Evolutionary conservation across 2,329 filamentous ascomycete genomes (phyloP).

Genomic region (Colletotrichum abscissum): DNA sequence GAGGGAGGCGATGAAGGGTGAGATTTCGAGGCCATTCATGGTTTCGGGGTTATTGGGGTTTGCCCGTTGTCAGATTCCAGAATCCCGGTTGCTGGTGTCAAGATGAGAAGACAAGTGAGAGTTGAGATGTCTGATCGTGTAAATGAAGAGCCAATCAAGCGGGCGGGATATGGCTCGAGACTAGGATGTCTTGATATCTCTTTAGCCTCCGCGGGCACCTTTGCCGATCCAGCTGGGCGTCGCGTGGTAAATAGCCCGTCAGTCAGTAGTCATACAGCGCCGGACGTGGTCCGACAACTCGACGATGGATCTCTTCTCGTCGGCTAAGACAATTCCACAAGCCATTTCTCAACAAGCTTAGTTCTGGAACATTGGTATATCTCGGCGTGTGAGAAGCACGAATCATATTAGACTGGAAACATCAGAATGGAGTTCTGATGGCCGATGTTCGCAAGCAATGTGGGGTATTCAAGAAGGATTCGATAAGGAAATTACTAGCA

Average conservation of each 20-base stretch:
- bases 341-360: not conserved
- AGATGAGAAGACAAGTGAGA: not conserved
- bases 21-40: conserved; percentile 46
- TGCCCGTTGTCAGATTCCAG: not conserved
- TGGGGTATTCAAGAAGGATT: conserved; percentile 3
- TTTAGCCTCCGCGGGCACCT: too few relatives aligned
- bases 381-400: not conserved
- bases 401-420: not conserved
- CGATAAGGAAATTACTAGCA: conserved; percentile 10
- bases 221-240: not conserved
- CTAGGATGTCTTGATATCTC: not conserved
- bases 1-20: conserved; percentile 68
- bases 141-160: not conserved
- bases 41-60: accelerated
- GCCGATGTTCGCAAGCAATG: conserved; percentile 17
- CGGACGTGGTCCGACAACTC: conserved; percentile 4
- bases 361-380: not conserved
- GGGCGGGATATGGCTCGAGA: not conserved
- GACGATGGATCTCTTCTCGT: not conserved
- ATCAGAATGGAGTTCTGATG: not conserved
- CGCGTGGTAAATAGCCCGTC: not conserved
- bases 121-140: not conserved
- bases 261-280: not conserved
- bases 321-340: not conserved
- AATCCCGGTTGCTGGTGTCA: not conserved